These are phyloP conservation scores for Metschnikowia henanensis DNA, from an alignment of 805 yeast genomes.

Conservation along the genomic window DNA sequence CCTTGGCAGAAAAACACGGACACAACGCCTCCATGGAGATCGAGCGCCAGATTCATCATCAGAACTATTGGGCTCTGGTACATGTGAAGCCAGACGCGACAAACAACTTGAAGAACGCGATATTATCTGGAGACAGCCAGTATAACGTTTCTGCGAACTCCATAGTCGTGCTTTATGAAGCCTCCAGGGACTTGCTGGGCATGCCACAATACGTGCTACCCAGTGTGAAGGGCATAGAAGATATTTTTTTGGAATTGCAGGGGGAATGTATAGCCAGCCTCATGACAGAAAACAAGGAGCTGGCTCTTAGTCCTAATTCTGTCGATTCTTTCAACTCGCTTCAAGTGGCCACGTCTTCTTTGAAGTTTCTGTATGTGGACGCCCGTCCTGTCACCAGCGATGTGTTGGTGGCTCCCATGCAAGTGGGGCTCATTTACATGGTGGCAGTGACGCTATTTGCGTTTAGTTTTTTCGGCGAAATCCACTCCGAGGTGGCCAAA, in stretches of 20 bases:
- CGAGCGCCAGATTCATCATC: conserved; percentile 46
- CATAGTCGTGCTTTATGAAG: conserved; percentile 50
- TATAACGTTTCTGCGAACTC: conserved; percentile 30
- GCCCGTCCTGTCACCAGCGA: conserved; percentile 48
- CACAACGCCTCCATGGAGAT: conserved; percentile 37
- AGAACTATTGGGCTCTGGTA: conserved; percentile 65
- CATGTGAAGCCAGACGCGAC: conserved; percentile 53
- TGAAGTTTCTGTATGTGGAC: conserved; percentile 42
- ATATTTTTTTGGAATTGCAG: conserved; percentile 26
- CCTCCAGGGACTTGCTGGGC: conserved; percentile 60
- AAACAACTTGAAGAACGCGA: conserved; percentile 35
- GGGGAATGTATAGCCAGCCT: conserved; percentile 20
- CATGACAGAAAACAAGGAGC: no score
- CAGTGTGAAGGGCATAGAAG: conserved; percentile 37
- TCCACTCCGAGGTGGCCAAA: conserved; percentile 51
- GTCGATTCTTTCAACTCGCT: conserved; percentile 14
- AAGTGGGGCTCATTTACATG: conserved; percentile 73
- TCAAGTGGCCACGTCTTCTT: conserved; percentile 29
- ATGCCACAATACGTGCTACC: conserved; percentile 46
- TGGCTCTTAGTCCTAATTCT: no score
- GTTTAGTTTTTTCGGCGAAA: conserved; percentile 53
- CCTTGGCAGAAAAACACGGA: conserved; percentile 26
- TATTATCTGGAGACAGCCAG: conserved; percentile 32
- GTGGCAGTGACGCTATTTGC: conserved; percentile 74
- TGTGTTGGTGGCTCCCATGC: conserved; percentile 63